These are phyloP conservation scores for Drosera spatulata DNA, from an alignment of 179 eudicot species.

Conservation along the genomic window DNA sequence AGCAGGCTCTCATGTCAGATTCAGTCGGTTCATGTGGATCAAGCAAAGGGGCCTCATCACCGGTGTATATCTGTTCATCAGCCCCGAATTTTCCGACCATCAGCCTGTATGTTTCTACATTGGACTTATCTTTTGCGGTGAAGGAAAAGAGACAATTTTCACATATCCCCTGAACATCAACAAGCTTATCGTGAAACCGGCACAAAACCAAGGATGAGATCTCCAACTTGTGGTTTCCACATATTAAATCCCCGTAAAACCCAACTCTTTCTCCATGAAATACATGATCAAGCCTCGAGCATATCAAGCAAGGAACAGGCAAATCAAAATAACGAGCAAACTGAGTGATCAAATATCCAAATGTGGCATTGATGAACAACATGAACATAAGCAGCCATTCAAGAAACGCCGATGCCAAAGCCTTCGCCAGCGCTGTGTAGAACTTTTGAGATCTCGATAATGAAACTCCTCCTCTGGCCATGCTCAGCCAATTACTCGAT, in stretches of 20 bases:
- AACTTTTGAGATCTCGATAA: slow-evolving; percentile 16
- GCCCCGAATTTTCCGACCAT: slow-evolving; percentile 74
- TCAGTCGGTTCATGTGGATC: slow-evolving; percentile 20
- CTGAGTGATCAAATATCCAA: too few species aligned
- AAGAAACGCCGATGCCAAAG: slow-evolving; percentile 50
- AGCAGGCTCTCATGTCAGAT: slow-evolving; percentile 33
- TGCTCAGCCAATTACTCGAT: slow-evolving; percentile 15
- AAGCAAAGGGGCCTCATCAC: slow-evolving; percentile 13
- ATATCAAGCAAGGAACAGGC: slow-evolving; percentile 38
- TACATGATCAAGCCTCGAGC: too few species aligned
- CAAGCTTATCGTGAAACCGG: slow-evolving; percentile 60
- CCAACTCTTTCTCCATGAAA: too few species aligned
- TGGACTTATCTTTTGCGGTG: slow-evolving; percentile 68
- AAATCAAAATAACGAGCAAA: slow-evolving; percentile 14
- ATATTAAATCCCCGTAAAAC: slow-evolving; percentile 12
- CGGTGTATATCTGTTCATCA: slow-evolving; percentile 25
- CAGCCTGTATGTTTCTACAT: slow-evolving; percentile 59
- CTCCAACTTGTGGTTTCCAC: slow-evolving; percentile 58
- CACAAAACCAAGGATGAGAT: slow-evolving; percentile 64
- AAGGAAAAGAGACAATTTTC: slow-evolving; percentile 83
- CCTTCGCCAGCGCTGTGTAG: slow-evolving; percentile 18
- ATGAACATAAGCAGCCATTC: slow-evolving; percentile 78
- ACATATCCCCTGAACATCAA: slow-evolving; percentile 70
- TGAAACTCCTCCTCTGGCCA: slow-evolving; percentile 26
- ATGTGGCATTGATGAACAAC: too few species aligned